phyloP scores from a whole-genome alignment of 352 stramenopile species.

The Aphanomyces astaci region DNA sequence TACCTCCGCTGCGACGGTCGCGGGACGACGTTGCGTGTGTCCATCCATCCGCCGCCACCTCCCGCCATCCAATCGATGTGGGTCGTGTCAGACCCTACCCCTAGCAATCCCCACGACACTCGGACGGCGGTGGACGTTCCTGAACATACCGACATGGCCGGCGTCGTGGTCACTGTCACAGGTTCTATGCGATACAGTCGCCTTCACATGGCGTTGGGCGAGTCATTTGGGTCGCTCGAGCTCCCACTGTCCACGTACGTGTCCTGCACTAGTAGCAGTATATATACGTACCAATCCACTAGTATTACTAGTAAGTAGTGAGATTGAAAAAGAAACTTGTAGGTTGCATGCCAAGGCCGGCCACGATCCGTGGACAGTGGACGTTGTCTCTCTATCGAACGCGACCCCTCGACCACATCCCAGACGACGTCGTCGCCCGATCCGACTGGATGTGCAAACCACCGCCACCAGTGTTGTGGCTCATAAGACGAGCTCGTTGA shows the following conservation, averaged over 20 bases:
- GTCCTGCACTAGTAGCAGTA: not conserved
- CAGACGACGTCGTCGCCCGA: not conserved
- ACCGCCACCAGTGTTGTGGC: not conserved
- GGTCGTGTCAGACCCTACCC: not conserved
- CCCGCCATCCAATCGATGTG: constrained; percentile 41
- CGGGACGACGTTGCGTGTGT: constrained; percentile 61
- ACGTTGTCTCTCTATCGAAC: not conserved
- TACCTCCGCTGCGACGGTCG: constrained; percentile 69
- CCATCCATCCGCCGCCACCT: constrained; percentile 54
- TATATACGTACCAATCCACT: not conserved
- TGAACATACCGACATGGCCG: not conserved
- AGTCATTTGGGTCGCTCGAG: not conserved
- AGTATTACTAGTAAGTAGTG: too few relatives aligned
- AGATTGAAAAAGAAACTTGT: too few relatives aligned
- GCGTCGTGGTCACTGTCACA: not conserved
- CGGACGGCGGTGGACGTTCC: not conserved
- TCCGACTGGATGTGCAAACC: not conserved
- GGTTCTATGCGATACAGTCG: not conserved
- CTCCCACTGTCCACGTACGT: not conserved
- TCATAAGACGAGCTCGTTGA: too few relatives aligned
- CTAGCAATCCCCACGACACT: not conserved
- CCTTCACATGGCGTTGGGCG: not conserved
- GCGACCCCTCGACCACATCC: not conserved
- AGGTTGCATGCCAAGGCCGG: not conserved
- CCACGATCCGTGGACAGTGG: not conserved